phyloP scores from a whole-genome alignment of 202 grass and related monocot species.

The Miscanthus sacchariflorus region DNA sequence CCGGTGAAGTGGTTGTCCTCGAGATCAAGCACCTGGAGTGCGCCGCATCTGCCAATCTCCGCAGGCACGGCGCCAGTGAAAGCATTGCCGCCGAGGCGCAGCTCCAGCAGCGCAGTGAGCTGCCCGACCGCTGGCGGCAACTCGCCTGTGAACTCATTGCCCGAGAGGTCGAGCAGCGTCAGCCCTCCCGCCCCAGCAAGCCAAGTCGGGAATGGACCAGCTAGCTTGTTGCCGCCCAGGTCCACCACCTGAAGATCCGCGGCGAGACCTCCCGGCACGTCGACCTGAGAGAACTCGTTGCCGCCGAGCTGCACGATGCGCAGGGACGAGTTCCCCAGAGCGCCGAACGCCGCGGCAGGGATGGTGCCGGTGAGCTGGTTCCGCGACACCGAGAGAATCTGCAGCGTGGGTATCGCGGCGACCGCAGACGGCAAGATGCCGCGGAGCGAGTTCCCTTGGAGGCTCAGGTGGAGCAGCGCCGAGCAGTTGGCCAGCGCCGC shows the following conservation, averaged over 20 bases:
- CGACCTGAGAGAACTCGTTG: slow-evolving; percentile 76
- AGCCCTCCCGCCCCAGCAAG: slow-evolving; percentile 59
- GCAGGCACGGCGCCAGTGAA: slow-evolving; percentile 61
- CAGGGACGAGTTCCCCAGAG: slow-evolving; percentile 64
- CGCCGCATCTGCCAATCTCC: slow-evolving; percentile 81
- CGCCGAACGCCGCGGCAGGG: slow-evolving; percentile 66
- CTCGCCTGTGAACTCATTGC: slow-evolving; percentile 69
- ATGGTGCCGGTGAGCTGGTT: slow-evolving; percentile 86
- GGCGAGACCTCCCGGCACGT: slow-evolving; percentile 41
- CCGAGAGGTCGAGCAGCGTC: slow-evolving; percentile 80
- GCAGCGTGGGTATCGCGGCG: slow-evolving; percentile 68
- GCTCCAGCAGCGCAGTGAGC: slow-evolving; percentile 69
- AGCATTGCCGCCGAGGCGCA: slow-evolving; percentile 76
- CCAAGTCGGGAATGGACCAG: slow-evolving; percentile 78
- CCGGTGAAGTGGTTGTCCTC: slow-evolving; percentile 74
- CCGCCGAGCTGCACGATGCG: slow-evolving; percentile 79
- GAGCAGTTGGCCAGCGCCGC: slow-evolving; percentile 88
- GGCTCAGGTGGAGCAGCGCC: slow-evolving; percentile 77
- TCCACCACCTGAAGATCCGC: slow-evolving; percentile 69
- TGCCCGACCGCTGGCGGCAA: slow-evolving; percentile 64
- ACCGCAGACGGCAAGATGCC: slow-evolving; percentile 88
- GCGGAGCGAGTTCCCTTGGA: slow-evolving; percentile 78
- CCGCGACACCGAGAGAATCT: slow-evolving; percentile 79
- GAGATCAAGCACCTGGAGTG: slow-evolving; percentile 87
- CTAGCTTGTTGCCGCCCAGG: slow-evolving; percentile 70